Percentiles rank a stretch among this genome's conserved stretches.
These are phyloP conservation scores for Biscutella laevigata DNA, from an alignment of 441 rosid species.

Conservation along the genomic window DNA sequence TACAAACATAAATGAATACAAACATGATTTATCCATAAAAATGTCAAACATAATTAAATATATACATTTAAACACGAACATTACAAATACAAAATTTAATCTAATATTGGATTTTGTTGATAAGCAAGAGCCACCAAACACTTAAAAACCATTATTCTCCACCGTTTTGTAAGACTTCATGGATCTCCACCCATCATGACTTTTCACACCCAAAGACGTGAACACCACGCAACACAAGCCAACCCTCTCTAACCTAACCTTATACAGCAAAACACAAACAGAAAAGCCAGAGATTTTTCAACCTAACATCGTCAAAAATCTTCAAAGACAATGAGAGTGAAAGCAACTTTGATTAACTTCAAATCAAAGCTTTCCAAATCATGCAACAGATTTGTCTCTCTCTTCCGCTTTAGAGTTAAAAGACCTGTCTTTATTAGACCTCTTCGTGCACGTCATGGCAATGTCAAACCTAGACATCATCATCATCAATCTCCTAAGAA, in stretches of 20 bases:
- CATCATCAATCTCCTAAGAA: constrained; percentile 19
- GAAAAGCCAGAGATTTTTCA: constrained; percentile 9
- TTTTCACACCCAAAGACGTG: constrained; percentile 26
- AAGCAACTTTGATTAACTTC: constrained; percentile 47
- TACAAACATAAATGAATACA: no score
- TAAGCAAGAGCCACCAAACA: constrained; percentile 19
- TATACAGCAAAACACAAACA: constrained; percentile 8
- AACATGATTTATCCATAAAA: no score
- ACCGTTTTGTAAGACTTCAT: constrained; percentile 19
- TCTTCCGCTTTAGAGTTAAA: constrained; percentile 43
- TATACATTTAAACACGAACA: no score
- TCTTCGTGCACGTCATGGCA: constrained; percentile 20
- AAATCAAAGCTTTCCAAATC: constrained; percentile 53
- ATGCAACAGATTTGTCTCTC: constrained; percentile 35
- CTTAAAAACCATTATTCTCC: background rate
- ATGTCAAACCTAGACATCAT: constrained; percentile 15
- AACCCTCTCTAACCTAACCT: constrained; percentile 7
- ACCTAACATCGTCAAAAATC: constrained; percentile 1
- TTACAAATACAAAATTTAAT: background rate
- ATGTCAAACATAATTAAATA: no score
- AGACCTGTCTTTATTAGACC: constrained; percentile 38
- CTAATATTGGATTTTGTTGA: constrained; percentile 13
- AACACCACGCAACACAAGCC: constrained; percentile 27
- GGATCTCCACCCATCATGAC: constrained; percentile 28
- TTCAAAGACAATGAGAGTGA: constrained; percentile 40